Base-by-base conservation (phyloP, 2,329 filamentous ascomycete genomes). In the Colletotrichum horii region DNA sequence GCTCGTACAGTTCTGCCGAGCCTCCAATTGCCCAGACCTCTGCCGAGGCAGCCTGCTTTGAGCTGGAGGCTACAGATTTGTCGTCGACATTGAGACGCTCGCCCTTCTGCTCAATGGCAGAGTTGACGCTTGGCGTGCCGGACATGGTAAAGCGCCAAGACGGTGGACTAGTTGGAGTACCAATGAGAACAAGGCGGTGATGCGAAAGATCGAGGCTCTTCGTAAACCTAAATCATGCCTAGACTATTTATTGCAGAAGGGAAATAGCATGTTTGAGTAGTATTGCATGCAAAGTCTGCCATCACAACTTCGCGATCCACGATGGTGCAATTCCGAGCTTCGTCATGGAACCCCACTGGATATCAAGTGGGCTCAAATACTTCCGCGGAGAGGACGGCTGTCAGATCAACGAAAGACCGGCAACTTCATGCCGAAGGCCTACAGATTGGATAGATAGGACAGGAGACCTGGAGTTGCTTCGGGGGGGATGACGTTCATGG, bases 1-100 rank as follows among this genome's bases (percentile, higher is more conserved):
- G 89, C 75, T 86, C 85, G 77, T 90, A 90, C 43, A 82, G 82
- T 32, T 48, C 66, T 3, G 61, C 22, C 2, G 70, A 74, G 14
- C 55, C 71, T 32, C 75, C 75, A 6, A 52, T 22, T 4, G 75
- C 75, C 32, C 69, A 77, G 28, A 72, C 69, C 14, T 66, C 67
- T 6, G 32, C 34, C 8, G 38, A 55, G n/a, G 60, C 38, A 26
- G 28, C 43, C 22, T 60, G 43, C n/a, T 71, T 71, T 12, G 48
- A 66, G 24, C 56, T 7, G 3, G 69, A 66, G 0, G 19, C 30
- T 36, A n/a, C n/a, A 9, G 60, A 15, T 3, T 56, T 58, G 43
- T 66, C 66, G 24, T 69, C 34, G 32, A 60, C 24, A 6, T 24
- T 24, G 12, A n/a, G 36, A 6, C 2, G 24, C 32, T 28, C 15